A percentile compares a stretch with the other conserved stretches of the same genome.
Evolutionary conservation across 2,329 filamentous ascomycete species (phyloP).

Genomic region (Drechslerella coelobrocha): DNA sequence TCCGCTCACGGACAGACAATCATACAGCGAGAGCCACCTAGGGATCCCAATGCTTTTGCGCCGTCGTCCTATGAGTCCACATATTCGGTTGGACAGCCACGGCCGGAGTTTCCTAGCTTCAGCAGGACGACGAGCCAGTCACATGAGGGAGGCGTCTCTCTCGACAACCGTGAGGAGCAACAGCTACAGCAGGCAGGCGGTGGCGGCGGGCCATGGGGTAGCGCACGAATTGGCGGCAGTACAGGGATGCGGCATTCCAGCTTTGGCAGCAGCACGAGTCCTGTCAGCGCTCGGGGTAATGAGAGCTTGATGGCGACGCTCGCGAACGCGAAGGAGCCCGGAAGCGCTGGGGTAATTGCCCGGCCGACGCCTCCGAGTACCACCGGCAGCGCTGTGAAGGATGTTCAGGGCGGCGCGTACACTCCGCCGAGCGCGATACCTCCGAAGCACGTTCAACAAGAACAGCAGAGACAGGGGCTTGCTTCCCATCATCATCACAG

Average conservation of each 20-base stretch:
- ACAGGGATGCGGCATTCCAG: constrained; percentile 48
- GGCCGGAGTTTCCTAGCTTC: constrained; percentile 39
- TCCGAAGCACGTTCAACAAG: constrained; percentile 47
- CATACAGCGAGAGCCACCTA: constrained; percentile 24
- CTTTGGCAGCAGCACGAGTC: constrained; percentile 49
- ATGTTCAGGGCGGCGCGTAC: constrained; percentile 38
- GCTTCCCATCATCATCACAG: constrained; percentile 30
- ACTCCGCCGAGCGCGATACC: constrained; percentile 42
- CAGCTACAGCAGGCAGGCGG: constrained; percentile 10
- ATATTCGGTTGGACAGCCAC: constrained; percentile 46
- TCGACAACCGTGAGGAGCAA: constrained; percentile 36
- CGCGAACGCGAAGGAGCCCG: constrained; percentile 41
- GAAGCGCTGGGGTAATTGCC: constrained; percentile 48
- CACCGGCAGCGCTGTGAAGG: constrained; percentile 48
- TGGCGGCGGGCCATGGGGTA: constrained; percentile 42
- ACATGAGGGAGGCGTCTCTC: constrained; percentile 46
- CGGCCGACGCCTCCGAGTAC: constrained; percentile 48
- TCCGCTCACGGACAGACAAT: constrained; percentile 34
- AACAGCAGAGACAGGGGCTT: constrained; percentile 46
- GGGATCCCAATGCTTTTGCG: constrained; percentile 46
- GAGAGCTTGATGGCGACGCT: constrained; percentile 47
- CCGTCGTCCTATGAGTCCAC: constrained; percentile 46
- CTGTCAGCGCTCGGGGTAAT: constrained; percentile 45
- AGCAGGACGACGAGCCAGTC: constrained; percentile 43
- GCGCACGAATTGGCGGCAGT: constrained; percentile 46